A percentile compares a stretch with the other conserved stretches of the same genome.
Evolutionary conservation across 2,329 filamentous ascomycete species (phyloP).

Genomic region (Nemania sp.): DNA sequence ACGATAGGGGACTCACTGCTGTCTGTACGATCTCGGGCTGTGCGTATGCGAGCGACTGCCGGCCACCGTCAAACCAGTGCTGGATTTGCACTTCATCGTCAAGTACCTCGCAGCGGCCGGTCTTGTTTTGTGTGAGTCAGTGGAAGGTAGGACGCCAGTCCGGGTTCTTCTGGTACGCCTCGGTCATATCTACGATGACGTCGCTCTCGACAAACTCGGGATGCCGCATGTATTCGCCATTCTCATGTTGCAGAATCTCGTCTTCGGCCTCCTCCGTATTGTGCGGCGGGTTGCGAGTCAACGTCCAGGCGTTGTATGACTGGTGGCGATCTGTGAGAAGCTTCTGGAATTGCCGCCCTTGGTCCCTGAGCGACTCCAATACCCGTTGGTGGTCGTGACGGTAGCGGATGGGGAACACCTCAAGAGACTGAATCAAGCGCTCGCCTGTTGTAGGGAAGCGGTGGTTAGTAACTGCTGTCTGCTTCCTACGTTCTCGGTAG

Average conservation of each 20-base stretch:
- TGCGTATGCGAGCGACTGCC: conserved; percentile 40
- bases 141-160: conserved; percentile 44
- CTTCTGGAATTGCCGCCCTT: conserved; percentile 43
- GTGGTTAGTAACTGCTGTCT: neutral
- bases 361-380: conserved; percentile 40
- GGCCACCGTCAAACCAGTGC: conserved; percentile 43
- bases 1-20: no score
- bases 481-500: no score
- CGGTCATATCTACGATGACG: conserved; percentile 50
- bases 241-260: conserved; percentile 40
- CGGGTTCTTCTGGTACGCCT: conserved; percentile 47
- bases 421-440: conserved; percentile 44
- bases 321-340: conserved; percentile 45
- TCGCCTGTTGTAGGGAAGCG: conserved; percentile 31
- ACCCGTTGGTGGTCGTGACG: conserved; percentile 43
- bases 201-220: conserved; percentile 49
- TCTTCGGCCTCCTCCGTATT: conserved; percentile 36
- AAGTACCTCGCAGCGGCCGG: conserved; percentile 38
- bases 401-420: conserved; percentile 47
- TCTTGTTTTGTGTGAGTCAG: conserved; percentile 40
- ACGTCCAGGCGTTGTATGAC: conserved; percentile 49
- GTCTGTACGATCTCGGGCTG: conserved; percentile 45
- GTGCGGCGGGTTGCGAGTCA: conserved; percentile 45
- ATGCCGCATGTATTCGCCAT: conserved; percentile 42
- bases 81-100: conserved; percentile 46